Conservation (phyloP, 345 rosid species). For the Pugionium dolabratum region DNA sequence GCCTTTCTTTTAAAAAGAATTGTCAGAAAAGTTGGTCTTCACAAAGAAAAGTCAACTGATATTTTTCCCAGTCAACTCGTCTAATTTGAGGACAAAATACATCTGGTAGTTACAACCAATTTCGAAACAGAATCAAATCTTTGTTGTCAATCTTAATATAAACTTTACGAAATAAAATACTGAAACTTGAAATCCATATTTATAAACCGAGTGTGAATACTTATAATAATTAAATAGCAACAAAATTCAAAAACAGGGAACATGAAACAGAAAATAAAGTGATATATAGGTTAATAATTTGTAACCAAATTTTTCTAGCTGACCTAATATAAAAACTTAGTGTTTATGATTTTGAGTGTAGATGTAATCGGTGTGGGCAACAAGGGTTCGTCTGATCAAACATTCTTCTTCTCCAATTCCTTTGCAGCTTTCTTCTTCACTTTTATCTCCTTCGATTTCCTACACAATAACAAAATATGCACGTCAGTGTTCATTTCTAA, state of each 20-base stretch:
- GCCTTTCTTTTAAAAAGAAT: background rate
- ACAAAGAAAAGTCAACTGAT: conserved; percentile 20
- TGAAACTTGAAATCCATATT: conserved; percentile 13
- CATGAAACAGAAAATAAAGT: background rate
- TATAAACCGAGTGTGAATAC: conserved; percentile 25
- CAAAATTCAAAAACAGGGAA: background rate
- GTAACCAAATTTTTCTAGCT: background rate
- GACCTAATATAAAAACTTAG: conserved; percentile 1
- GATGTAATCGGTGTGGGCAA: conserved; percentile 54
- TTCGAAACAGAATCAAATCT: conserved; percentile 23
- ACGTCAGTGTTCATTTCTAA: background rate
- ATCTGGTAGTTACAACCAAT: conserved; percentile 36
- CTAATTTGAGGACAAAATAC: conserved; percentile 19
- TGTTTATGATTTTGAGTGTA: conserved; percentile 52
- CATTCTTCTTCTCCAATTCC: conserved; percentile 61
- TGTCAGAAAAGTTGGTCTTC: conserved; percentile 12
- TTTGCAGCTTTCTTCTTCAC: conserved; percentile 45
- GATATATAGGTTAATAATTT: conserved; percentile 14
- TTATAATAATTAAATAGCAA: background rate
- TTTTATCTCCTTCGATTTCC: conserved; percentile 33
- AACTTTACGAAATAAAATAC: conserved; percentile 11
- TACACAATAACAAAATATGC: conserved; percentile 15
- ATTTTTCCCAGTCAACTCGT: conserved; percentile 24
- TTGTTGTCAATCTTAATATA: conserved; percentile 23
- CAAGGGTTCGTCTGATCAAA: conserved; percentile 50